These are phyloP conservation scores for Xylaria arbuscula DNA, from an alignment of 2,329 filamentous ascomycete genomes.

Conservation along the genomic window DNA sequence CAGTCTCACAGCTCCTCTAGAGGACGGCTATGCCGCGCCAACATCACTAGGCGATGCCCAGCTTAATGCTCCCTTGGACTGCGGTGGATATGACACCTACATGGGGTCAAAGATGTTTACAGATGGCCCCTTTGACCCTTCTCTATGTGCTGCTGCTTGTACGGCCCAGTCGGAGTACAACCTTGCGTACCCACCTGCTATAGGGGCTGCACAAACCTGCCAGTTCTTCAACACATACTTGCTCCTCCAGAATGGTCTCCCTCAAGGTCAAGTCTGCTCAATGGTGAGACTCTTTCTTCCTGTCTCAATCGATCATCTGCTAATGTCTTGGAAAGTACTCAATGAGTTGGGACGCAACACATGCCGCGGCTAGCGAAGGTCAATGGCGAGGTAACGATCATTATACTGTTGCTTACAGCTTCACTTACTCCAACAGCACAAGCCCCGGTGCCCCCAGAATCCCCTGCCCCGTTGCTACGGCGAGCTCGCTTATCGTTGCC, in stretches of 20 bases:
- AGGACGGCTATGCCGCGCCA: background rate
- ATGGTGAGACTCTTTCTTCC: background rate
- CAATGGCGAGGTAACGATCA: background rate
- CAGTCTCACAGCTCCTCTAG: background rate
- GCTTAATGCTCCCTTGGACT: background rate
- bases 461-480: background rate
- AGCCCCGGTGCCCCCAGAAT: background rate
- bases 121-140: background rate
- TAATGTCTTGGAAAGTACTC: background rate
- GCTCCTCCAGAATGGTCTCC: background rate
- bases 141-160: background rate
- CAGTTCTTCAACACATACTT: background rate
- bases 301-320: background rate
- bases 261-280: background rate
- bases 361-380: background rate
- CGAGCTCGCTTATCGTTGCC: background rate
- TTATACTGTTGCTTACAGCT: background rate
- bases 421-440: background rate
- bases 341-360: background rate
- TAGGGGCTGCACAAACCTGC: background rate
- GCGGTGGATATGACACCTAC: background rate
- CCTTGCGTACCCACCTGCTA: background rate
- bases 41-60: background rate
- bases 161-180: background rate
- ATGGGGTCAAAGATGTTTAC: background rate